Percentiles rank a stretch among this genome's conserved stretches.
These are phyloP conservation scores for Zhuliangozyma parablackwelliae DNA, from an alignment of 1,139 yeast species.

Conservation along the genomic window DNA sequence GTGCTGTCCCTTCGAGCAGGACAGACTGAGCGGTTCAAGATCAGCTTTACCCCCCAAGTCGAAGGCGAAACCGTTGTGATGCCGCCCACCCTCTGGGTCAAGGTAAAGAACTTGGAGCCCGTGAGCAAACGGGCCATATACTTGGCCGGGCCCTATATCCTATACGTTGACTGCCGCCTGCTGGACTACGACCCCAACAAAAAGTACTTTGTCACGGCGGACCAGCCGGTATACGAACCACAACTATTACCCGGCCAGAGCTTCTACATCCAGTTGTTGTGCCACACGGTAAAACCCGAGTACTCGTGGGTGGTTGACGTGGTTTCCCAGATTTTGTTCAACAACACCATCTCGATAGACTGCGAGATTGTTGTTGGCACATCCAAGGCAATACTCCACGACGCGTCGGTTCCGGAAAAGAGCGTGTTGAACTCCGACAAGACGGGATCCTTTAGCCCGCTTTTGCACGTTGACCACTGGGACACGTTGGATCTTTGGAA, in stretches of 20 bases:
- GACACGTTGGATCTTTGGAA: slow-evolving; percentile 78
- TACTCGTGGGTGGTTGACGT: slow-evolving; percentile 83
- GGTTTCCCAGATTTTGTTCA: slow-evolving; percentile 79
- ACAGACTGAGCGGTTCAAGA: slow-evolving; percentile 32
- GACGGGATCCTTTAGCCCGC: slow-evolving; percentile 25
- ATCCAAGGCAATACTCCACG: slow-evolving; percentile 40
- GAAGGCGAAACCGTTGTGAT: slow-evolving; percentile 15
- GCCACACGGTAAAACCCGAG: slow-evolving; percentile 30
- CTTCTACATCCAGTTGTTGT: slow-evolving; percentile 44
- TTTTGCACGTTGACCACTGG: slow-evolving; percentile 40
- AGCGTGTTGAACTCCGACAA: slow-evolving; percentile 25
- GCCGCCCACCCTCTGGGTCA: slow-evolving; percentile 48
- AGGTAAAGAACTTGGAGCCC: slow-evolving; percentile 69
- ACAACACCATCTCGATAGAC: slow-evolving; percentile 60
- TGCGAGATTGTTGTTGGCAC: slow-evolving; percentile 67
- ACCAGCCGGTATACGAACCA: slow-evolving; percentile 66
- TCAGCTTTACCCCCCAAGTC: slow-evolving; percentile 27
- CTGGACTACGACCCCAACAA: slow-evolving; percentile 56
- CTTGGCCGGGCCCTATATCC: slow-evolving; percentile 83
- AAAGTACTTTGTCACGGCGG: slow-evolving; percentile 57
- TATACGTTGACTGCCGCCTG: slow-evolving; percentile 77
- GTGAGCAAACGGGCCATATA: slow-evolving; percentile 82
- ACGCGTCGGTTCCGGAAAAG: slow-evolving; percentile 25
- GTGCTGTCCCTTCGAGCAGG: slow-evolving; percentile 34
- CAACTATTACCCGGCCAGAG: slow-evolving; percentile 61